phyloP scores from a whole-genome alignment of 2,329 filamentous ascomycete genomes.

The Emmonsia crescens region DNA sequence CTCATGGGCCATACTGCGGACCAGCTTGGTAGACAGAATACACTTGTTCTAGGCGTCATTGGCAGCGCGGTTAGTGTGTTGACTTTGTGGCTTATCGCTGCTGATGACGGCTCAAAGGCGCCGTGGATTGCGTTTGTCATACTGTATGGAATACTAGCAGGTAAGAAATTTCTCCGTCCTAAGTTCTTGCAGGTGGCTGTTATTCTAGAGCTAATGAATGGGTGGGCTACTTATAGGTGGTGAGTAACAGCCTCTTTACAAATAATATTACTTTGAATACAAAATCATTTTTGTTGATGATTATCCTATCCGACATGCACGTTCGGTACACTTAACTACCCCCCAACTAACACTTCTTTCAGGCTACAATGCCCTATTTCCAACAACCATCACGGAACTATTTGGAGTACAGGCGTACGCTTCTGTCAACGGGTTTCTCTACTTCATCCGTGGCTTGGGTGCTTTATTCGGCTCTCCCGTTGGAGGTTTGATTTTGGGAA shows the following conservation, averaged over 20 bases:
- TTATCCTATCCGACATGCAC: background rate
- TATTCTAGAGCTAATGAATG: background rate
- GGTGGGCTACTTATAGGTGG: background rate
- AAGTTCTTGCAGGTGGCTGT: background rate
- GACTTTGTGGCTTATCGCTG: slow-evolving; percentile 18
- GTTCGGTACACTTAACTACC: background rate
- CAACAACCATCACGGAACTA: slow-evolving; percentile 29
- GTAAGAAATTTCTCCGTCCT: background rate
- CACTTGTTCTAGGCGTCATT: slow-evolving; percentile 24
- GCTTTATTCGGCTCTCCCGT: slow-evolving; percentile 30
- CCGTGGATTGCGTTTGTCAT: slow-evolving; percentile 9
- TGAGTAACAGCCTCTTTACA: background rate
- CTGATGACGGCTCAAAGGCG: slow-evolving; percentile 5
- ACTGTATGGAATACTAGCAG: slow-evolving; percentile 11
- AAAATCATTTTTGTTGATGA: background rate
- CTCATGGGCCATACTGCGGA: slow-evolving; percentile 30
- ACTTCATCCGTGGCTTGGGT: slow-evolving; percentile 30
- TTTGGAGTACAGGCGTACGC: slow-evolving; percentile 31
- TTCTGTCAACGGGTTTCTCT: slow-evolving; percentile 30
- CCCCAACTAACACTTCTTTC: background rate
- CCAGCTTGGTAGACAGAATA: slow-evolving; percentile 30
- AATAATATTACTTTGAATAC: background rate
- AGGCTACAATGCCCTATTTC: slow-evolving; percentile 24
- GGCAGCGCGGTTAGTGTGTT: slow-evolving; percentile 20
- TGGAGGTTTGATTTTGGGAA: slow-evolving; percentile 16